Base-by-base conservation (phyloP, 2,329 filamentous ascomycete species). In the Colletotrichum filicis region DNA sequence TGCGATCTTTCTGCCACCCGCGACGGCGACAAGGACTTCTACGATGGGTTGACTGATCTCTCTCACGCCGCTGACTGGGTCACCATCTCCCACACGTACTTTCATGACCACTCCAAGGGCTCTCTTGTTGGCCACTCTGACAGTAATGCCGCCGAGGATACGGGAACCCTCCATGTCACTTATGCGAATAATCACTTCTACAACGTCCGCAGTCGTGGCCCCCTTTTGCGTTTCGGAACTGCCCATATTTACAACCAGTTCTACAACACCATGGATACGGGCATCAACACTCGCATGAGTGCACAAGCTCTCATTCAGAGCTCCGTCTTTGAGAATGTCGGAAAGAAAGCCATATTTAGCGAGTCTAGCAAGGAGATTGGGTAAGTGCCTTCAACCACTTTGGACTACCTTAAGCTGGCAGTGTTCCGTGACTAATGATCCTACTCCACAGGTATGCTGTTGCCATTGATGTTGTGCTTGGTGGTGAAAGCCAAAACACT, bases 161-260 rank as follows among this genome's bases (percentile, higher is more conserved):
- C 78, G 3, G 90, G 90, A 74, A 85, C 90, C 76, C 83, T 92
- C 49, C 87, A 83, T 76, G 83, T 92, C 53, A 92, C 91, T 26
- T 91, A 90, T 79, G 85, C 86, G 81, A 88, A 91, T 84, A 92
- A 92, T 86, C 84, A 88, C 83, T 92, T 85, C 85, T 77, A 79
- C 73, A 91, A 92, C 83, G 81, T 91, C 79, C 89, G 91, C 84
- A 90, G 88, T 14, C 90, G 91, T 67, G 83, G 82, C 0, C 91
- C 91, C 0, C 88, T 86, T 2, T 77, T 91, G 79, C 89, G 90
- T 71, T 92, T 92, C 81, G 91, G 90, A 16, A 92, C 89, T 14
- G 89, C 66, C 19, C 90, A 92, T 79, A 77, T 84, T 71, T 84
- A 89, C 76, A 88, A 85, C 75, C 72, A 75, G 3, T 84, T 83